Percentiles rank a stretch among this genome's conserved stretches.
phyloP scores from a whole-genome alignment of 139 green algal genomes.

The Micromonas pusilla region DNA sequence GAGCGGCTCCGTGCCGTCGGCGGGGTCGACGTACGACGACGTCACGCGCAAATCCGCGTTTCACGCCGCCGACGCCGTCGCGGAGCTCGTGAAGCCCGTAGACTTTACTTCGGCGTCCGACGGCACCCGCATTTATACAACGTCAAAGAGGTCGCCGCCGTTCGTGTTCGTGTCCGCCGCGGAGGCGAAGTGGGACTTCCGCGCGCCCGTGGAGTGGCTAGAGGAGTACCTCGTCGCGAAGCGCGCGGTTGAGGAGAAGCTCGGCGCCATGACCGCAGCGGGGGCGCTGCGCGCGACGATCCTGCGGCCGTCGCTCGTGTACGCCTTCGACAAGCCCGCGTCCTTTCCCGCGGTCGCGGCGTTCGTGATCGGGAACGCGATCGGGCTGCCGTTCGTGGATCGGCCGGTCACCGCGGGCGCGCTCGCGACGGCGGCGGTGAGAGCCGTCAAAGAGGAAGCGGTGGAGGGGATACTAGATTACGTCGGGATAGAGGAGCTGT shows the following conservation, averaged over 20 bases:
- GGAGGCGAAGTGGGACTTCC: slow-evolving; percentile 12
- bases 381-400: slow-evolving; percentile 8
- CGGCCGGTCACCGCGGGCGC: not conserved
- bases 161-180: slow-evolving; percentile 31
- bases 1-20: not conserved
- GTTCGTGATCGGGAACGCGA: not conserved
- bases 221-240: slow-evolving; percentile 33
- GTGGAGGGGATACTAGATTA: not conserved
- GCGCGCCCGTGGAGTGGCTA: slow-evolving; percentile 1
- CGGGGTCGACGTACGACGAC: slow-evolving; percentile 21
- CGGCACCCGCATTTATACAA: not conserved
- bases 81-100: not conserved
- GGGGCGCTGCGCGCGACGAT: not conserved
- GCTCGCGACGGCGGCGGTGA: not conserved
- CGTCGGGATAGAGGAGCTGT: not conserved
- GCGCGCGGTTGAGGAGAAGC: slow-evolving; percentile 45
- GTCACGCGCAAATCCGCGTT: slow-evolving; percentile 13
- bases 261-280: slow-evolving; percentile 10
- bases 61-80: not conserved
- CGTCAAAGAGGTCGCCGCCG: not conserved
- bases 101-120: not conserved
- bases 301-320: slow-evolving; percentile 18
- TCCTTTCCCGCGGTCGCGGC: slow-evolving; percentile 12
- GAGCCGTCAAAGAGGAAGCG: not conserved
- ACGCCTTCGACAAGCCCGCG: not conserved